Base-by-base conservation (phyloP, 2,329 filamentous ascomycete species). In the Fusarium compactum region DNA sequence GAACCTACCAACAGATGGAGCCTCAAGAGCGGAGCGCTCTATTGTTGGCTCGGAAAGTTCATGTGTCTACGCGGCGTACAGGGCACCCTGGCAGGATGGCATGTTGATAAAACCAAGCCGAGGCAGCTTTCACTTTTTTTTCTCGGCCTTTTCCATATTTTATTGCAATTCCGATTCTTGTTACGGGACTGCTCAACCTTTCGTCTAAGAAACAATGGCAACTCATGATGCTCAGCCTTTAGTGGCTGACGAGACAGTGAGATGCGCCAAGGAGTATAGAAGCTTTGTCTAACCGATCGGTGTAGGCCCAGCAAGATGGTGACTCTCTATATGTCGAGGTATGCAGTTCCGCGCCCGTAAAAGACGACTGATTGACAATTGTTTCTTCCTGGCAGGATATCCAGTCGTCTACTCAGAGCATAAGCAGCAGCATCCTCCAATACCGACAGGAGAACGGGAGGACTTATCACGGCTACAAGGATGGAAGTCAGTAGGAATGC, bases 381-480 rank as follows among this genome's bases (percentile, higher is more conserved):
- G 6, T 25, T 25, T 25, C 24, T 25, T 7, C 10, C 16, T 3
- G 3, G 10, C 7, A 64, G 62, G 62, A 64, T 18, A 20, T 45
- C 0, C 20, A 54, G 11, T 65, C 62, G 1, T 66, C 61, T 1
- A 66, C 62, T 0, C 53, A 66, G n/a, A 66, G 62, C 1, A 60
- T 66, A 8, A 66, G 61, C n/a, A 66, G 62, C 5, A 48, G 47
- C 4, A 60, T 66, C 25, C 62, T 66, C 9, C 62, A 66, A 18
- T 67, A 67, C 18, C 62, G 64, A 0, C 64, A 47, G 12, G 64
- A 67, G 15, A 67, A 67, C 0, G 64, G 64, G 3, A 50, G 64
- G 12, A 67, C 64, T 2, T 67, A 67, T 9, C 65, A 67, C 5
- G 58, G 60, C 0, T 68, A 68, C 14, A 62, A 65, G 10, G 67